phyloP scores from a whole-genome alignment of 345 rosid species.

The Atalantia buxifolia region DNA sequence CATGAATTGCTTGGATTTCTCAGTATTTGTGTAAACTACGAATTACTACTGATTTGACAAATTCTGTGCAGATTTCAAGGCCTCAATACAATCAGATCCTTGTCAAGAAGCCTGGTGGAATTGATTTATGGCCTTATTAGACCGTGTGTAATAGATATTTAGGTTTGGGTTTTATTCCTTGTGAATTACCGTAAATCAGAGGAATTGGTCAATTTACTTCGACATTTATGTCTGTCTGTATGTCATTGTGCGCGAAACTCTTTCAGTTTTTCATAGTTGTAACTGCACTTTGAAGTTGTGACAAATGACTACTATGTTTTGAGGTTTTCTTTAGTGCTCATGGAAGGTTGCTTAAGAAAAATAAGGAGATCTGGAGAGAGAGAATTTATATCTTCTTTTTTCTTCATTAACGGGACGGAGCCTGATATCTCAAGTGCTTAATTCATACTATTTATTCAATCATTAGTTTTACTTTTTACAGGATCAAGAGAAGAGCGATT shows the following conservation, averaged over 20 bases:
- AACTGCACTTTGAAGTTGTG: not conserved
- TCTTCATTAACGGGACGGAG: not conserved
- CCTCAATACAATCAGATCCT: constrained; percentile 66
- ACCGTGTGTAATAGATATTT: not conserved
- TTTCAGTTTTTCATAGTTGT: not conserved
- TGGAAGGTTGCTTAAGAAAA: not conserved
- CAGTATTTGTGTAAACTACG: not conserved
- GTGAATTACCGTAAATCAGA: not conserved
- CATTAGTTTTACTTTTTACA: not conserved
- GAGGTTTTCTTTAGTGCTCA: not conserved
- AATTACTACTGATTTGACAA: not conserved
- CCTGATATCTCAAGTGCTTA: not conserved
- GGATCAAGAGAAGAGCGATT: too few species aligned
- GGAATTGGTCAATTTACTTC: not conserved
- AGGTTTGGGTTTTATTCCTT: not conserved
- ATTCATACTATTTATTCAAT: too few species aligned
- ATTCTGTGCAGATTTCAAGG: constrained; percentile 45
- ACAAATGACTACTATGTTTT: not conserved
- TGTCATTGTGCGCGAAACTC: not conserved
- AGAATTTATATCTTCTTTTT: not conserved
- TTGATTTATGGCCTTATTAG: constrained; percentile 47
- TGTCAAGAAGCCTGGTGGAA: constrained; percentile 62
- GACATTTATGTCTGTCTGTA: not conserved
- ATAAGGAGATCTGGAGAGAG: not conserved
- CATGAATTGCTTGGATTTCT: not conserved